These are phyloP conservation scores for Solanum pimpinellifolium DNA, from an alignment of 257 asterid species.

Conservation along the genomic window DNA sequence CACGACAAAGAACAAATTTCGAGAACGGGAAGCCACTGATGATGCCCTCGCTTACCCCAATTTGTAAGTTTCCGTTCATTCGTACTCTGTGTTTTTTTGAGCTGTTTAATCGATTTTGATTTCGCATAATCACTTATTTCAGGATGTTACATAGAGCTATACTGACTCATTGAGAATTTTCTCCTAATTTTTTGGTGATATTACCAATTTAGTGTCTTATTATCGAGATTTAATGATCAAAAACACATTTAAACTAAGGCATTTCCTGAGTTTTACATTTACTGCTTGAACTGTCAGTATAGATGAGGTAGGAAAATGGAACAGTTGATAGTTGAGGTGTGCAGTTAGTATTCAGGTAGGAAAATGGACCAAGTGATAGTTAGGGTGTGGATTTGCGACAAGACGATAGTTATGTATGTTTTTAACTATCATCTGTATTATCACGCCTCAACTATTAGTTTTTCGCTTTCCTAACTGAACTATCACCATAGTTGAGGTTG, in stretches of 20 bases:
- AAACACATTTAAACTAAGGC: neutral
- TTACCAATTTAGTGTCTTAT: neutral
- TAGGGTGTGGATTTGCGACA: neutral
- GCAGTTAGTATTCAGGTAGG: neutral
- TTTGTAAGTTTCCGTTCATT: slow-evolving; percentile 34
- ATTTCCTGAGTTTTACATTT: neutral
- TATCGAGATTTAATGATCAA: neutral
- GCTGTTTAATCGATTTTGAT: neutral
- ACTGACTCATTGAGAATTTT: neutral
- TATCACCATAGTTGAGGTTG: neutral
- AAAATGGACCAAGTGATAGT: neutral
- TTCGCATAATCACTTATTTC: neutral
- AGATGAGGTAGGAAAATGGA: neutral
- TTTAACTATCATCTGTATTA: neutral
- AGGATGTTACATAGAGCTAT: neutral
- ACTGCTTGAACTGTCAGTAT: neutral
- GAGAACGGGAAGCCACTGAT: slow-evolving; percentile 91
- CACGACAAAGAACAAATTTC: slow-evolving; percentile 58
- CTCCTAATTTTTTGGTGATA: neutral
- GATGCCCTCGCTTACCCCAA: slow-evolving; percentile 85
- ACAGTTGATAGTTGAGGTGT: neutral
- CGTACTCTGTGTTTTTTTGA: neutral
- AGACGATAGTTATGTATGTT: neutral
- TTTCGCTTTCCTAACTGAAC: neutral
- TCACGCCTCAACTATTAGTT: neutral